Evolutionary conservation across 2,329 filamentous ascomycete genomes (phyloP).

Genomic region (Chaetomiaceae sp.): DNA sequence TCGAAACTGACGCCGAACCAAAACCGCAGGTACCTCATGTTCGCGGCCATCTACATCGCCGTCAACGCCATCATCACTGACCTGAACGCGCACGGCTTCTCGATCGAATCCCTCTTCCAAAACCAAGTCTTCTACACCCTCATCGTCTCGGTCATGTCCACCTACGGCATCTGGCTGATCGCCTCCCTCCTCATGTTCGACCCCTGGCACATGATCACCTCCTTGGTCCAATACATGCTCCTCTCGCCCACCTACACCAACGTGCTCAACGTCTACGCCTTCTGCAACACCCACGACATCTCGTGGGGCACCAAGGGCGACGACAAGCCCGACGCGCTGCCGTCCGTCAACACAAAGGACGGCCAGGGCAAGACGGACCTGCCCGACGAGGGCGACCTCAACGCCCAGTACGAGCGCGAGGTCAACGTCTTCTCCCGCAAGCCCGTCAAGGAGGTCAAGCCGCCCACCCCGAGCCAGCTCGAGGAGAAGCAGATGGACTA

Average conservation of each 20-base stretch:
- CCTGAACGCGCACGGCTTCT: conserved; percentile 59
- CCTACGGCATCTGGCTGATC: conserved; percentile 88
- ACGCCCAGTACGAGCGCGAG: conserved; percentile 90
- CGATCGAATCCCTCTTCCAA: conserved; percentile 67
- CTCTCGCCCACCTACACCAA: conserved; percentile 97
- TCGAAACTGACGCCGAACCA: conserved; percentile 22
- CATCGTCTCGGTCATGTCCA: conserved; percentile 86
- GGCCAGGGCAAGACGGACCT: conserved; percentile 90
- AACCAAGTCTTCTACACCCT: conserved; percentile 90
- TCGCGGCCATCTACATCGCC: conserved; percentile 91
- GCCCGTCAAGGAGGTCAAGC: conserved; percentile 64
- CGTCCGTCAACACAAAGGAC: conserved; percentile 82
- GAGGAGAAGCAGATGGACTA: conserved; percentile 94
- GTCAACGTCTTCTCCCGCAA: conserved; percentile 69
- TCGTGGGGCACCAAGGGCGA: conserved; percentile 98
- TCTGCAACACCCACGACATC: conserved; percentile 97
- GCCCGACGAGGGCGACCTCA: conserved; percentile 89
- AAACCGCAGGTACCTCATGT: conserved; percentile 69
- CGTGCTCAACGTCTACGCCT: conserved; percentile 97
- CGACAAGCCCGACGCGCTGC: conserved; percentile 88
- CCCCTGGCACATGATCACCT: conserved; percentile 99
- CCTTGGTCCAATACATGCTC: conserved; percentile 88
- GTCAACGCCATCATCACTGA: conserved; percentile 77
- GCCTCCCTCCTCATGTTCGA: conserved; percentile 93
- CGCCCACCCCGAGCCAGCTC: conserved; percentile 48